phyloP scores from a whole-genome alignment of 1,139 yeast genomes.

The Candida tropicalis region DNA sequence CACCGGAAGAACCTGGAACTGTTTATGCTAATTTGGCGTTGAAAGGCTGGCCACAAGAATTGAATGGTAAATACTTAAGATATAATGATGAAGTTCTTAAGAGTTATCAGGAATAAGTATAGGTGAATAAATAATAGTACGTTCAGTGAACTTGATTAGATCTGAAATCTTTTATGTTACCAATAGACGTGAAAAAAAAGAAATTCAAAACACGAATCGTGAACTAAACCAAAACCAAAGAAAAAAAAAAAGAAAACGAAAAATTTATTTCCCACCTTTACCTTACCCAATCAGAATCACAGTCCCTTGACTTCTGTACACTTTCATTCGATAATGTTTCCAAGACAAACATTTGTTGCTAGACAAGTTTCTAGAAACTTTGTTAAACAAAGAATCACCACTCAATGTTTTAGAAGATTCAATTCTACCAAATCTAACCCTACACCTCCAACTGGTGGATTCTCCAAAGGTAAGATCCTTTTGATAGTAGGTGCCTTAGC shows the following conservation, averaged over 20 bases:
- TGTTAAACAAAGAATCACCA: constrained; percentile 6
- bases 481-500: constrained; percentile 41
- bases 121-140: background rate
- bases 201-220: background rate
- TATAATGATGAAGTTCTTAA: constrained; percentile 47
- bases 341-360: constrained; percentile 13
- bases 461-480: constrained; percentile 27
- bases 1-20: constrained; percentile 70
- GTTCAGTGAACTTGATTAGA: background rate
- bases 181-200: background rate
- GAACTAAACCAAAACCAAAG: background rate
- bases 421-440: constrained; percentile 21
- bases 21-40: constrained; percentile 67
- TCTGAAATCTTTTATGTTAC: too few relatives aligned
- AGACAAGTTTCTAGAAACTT: constrained; percentile 10
- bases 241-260: constrained; percentile 4
- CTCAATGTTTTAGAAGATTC: constrained; percentile 17
- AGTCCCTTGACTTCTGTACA: too few relatives aligned
- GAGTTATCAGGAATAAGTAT: constrained; percentile 7
- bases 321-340: constrained; percentile 10
- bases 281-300: too few relatives aligned
- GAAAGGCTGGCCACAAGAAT: constrained; percentile 51
- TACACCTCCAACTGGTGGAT: constrained; percentile 20
- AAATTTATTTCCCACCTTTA: constrained; percentile 2
- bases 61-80: constrained; percentile 69